Evolutionary conservation across 2,329 filamentous ascomycete species (phyloP), one percentile per base, ranked within the genome.

Genomic region (Elsinoe australis): DNA sequence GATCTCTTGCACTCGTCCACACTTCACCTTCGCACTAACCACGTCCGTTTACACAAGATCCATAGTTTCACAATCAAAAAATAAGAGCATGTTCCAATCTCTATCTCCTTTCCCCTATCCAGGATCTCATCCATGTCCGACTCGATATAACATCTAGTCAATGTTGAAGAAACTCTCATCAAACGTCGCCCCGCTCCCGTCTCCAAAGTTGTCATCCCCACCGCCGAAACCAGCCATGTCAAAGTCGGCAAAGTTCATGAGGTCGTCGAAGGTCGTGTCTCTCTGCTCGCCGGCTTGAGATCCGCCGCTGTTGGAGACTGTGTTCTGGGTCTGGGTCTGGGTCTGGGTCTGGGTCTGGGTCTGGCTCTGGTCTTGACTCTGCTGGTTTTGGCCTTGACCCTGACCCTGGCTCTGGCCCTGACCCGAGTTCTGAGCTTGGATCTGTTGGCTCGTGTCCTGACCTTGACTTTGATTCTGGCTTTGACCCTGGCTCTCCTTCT

Each of bases 171-270:
- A 66, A 3, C 63, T 50, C 8, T 48, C 52, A 42, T 53, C 52
- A 29, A 53, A 53, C 5, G 48, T 49, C 19, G 46, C 42, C 4
- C 46, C 47, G 12, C 47, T 39, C 7, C 50, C 65, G 34, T 66
- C 61, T 46, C 67, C 61, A 49, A 68, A 67, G 14, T 64, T 58
- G 3, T 61, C 63, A 24, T 54, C 52, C 10, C 42, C 51, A 19
- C 49, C 52, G 17, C 50, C 51, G 21, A 51, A 54, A n/a, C 52
- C 53, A 4, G 52, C 58, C 28, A 58, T 44, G 21, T 58, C 58
- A 49, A 65, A 64, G 32, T 62, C 57, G 15, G 55, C 56, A 42
- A 62, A 59, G 38, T 65, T 58, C 57, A 66, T 59, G 4, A 65
- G 45, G 35, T 65, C 63, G 42, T 65, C 62, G 44, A 67, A 64